Base-by-base conservation (phyloP, 2,329 filamentous ascomycete species). In the Alternaria hordeiaustralica region DNA sequence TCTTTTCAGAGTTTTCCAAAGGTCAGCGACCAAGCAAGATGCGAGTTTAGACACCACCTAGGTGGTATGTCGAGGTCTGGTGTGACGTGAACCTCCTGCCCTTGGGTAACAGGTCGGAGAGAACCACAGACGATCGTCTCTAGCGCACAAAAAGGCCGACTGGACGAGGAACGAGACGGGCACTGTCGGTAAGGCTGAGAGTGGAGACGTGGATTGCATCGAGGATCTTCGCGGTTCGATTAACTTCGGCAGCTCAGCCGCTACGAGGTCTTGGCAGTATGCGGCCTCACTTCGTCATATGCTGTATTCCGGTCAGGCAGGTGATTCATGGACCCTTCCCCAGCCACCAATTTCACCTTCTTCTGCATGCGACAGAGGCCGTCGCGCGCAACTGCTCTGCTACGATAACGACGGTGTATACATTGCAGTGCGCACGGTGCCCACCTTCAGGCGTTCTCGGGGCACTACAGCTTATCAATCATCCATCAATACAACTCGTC, bases 141-240 rank as follows among this genome's bases (percentile, higher is more conserved):
- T 47, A 28, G 26, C 49, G 49, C 15, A 43, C 12, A 36, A 26
- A 46, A 30, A 49, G 47, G 41, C 46, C 25, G 46, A 50, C n/a
- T 11, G 13, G 51, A 54, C 30, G 51, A 25, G 5, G 30, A 43
- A 54, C 15, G 18, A 21, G 50, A 6, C 13, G 18, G 20, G 10
- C 21, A 26, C 9, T 30, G 21, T 30, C 26, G 41, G 41, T 44
- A 70, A 63, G 68, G 70, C 66, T 72, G 68, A 59, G 66, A 57
- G 63, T 63, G 59, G 61, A 60, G 58, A 58, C 63, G 21, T 49
- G 46, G 50, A 47, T 45, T 51, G 41, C 56, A 70, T 68, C 71
- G 71, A 74, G 70, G 68, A 65, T 63, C 63, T 74, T 74, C 36
- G 36, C 36, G 36, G 36, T 41, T 41, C 71, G 63, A 74, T 67